A percentile compares a stretch with the other conserved stretches of the same genome.
Evolutionary conservation across 2,329 filamentous ascomycete species (phyloP).

Genomic region (Knufia fluminis): DNA sequence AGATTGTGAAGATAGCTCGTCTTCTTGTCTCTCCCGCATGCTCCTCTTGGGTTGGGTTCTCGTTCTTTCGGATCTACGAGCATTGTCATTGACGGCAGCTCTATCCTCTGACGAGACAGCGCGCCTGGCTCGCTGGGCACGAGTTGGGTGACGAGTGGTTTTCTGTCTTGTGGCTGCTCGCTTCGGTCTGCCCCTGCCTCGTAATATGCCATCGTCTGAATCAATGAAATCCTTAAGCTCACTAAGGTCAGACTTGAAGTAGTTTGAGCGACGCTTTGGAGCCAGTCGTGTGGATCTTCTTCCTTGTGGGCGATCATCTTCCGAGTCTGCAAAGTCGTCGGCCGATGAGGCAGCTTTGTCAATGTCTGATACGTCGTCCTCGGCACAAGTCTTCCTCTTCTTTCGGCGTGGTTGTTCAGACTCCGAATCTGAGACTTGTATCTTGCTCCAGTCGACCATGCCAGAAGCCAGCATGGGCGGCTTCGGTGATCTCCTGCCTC

Average conservation of each 20-base stretch:
- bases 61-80: constrained; percentile 27
- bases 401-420: constrained; percentile 12
- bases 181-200: not conserved
- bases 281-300: constrained; percentile 9
- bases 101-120: constrained; percentile 2
- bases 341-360: not conserved
- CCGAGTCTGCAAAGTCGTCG: constrained; percentile 11
- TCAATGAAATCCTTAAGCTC: not conserved
- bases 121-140: not conserved
- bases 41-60: constrained; percentile 27
- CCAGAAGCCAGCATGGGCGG: constrained; percentile 3
- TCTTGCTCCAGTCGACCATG: constrained; percentile 12
- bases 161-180: not conserved
- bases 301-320: constrained; percentile 1
- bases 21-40: constrained; percentile 43
- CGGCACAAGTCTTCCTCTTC: constrained; percentile 5
- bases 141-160: not conserved
- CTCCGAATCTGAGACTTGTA: constrained; percentile 17
- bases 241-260: constrained; percentile 1
- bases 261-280: not conserved
- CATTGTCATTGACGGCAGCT: constrained; percentile 8
- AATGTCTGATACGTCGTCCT: constrained; percentile 12
- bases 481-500: not conserved
- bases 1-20: constrained; percentile 32
- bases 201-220: constrained; percentile 1